Evolutionary conservation across 371 early-diverging fungal species (phyloP).

Genomic region (Rhizopus microsporus): DNA sequence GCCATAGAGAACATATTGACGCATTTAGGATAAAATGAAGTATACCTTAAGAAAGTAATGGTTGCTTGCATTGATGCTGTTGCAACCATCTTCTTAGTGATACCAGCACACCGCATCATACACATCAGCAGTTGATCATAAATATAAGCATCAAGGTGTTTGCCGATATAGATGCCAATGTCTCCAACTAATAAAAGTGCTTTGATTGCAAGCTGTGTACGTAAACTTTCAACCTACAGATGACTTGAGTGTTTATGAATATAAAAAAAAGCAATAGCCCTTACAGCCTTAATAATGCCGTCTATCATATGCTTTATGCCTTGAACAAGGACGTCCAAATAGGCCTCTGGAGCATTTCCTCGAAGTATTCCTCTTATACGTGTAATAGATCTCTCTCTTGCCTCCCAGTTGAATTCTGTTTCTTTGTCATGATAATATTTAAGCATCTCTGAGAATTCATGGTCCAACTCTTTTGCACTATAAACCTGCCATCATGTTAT

Average conservation of each 20-base stretch:
- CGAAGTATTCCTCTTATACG: conserved; percentile 35
- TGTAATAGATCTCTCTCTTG: conserved; percentile 27
- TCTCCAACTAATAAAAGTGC: conserved; percentile 39
- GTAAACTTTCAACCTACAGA: conserved; percentile 44
- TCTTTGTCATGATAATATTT: conserved; percentile 33
- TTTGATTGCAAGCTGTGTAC: conserved; percentile 48
- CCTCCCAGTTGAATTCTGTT: conserved; percentile 42
- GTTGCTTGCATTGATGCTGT: conserved; percentile 32
- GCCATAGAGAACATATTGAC: conserved; percentile 35
- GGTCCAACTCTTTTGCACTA: conserved; percentile 31
- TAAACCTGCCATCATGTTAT: conserved; percentile 12
- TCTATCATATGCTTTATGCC: conserved; percentile 45
- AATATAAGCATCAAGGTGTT: conserved; percentile 38
- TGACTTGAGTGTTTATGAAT: not conserved
- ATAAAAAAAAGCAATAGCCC: conserved; percentile 3
- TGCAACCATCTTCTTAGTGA: conserved; percentile 46
- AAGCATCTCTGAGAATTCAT: conserved; percentile 22
- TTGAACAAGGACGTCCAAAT: conserved; percentile 32
- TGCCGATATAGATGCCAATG: conserved; percentile 40
- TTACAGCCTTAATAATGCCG: conserved; percentile 50
- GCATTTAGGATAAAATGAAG: conserved; percentile 41
- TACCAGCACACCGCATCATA: conserved; percentile 39
- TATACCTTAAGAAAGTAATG: conserved; percentile 36
- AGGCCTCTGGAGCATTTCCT: conserved; percentile 43
- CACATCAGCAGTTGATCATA: conserved; percentile 41